phyloP scores from a whole-genome alignment of 768 basidiomycete genomes.

The Pleurotus giganteus region DNA sequence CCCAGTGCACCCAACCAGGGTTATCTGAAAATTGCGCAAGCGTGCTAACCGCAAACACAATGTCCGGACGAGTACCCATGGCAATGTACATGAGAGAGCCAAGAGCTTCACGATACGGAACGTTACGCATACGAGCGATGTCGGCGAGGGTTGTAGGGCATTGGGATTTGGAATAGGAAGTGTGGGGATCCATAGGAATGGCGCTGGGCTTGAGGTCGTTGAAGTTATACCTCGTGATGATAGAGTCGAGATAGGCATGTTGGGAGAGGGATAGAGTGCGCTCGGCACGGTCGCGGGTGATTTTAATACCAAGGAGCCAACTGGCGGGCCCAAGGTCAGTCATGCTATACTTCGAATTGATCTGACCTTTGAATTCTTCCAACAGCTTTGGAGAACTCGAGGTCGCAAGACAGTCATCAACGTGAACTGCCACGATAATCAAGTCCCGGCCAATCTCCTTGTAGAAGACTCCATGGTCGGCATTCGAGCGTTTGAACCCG shows the following conservation, averaged over 20 bases:
- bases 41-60: slow-evolving; percentile 19
- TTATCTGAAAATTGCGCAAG: slow-evolving; percentile 30
- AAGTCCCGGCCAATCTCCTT: slow-evolving; percentile 10
- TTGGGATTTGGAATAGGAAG: too few relatives aligned
- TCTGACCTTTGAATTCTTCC: slow-evolving; percentile 19
- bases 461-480: slow-evolving; percentile 25
- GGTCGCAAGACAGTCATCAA: slow-evolving; percentile 30
- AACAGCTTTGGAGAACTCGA: slow-evolving; percentile 14
- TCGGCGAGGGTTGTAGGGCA: too few relatives aligned
- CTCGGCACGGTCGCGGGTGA: slow-evolving; percentile 13
- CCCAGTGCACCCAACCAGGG: slow-evolving; percentile 18
- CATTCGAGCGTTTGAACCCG: slow-evolving; percentile 16
- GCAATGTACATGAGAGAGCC: too few relatives aligned
- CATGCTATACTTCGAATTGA: too few relatives aligned
- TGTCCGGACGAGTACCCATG: too few relatives aligned
- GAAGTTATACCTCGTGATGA: slow-evolving; percentile 23
- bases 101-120: too few relatives aligned
- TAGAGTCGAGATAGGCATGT: slow-evolving; percentile 26
- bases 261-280: slow-evolving; percentile 27
- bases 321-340: slow-evolving; percentile 24
- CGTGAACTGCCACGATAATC: slow-evolving; percentile 24
- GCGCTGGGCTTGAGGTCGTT: slow-evolving; percentile 21
- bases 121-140: too few relatives aligned
- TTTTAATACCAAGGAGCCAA: slow-evolving; percentile 29
- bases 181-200: slow-evolving; percentile 25